phyloP scores from a whole-genome alignment of 129 eudicot genomes.

The Dittrichia graveolens region DNA sequence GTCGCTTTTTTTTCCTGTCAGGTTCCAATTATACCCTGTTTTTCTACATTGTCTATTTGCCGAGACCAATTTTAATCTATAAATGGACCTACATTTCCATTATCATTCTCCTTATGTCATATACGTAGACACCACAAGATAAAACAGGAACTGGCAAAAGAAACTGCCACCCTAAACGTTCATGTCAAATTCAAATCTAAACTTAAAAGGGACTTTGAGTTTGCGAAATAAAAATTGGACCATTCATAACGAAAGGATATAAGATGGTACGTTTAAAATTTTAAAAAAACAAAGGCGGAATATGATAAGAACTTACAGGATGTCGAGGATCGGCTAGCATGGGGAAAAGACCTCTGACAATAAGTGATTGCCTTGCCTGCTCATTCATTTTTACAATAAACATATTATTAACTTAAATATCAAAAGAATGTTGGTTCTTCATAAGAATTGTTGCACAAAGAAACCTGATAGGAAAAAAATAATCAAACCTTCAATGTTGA shows the following conservation, averaged over 20 bases:
- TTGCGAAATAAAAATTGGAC: neutral
- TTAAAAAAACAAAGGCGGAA: neutral
- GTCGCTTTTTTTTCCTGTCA: too few species aligned
- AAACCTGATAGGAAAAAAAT: too few species aligned
- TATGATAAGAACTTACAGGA: slow-evolving; percentile 60
- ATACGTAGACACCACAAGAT: neutral
- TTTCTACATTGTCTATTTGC: too few species aligned
- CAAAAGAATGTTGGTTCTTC: neutral
- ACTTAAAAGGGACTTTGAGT: neutral
- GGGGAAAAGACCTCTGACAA: slow-evolving; percentile 92
- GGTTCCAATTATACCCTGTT: too few species aligned
- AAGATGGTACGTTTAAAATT: neutral
- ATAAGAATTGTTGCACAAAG: slow-evolving; percentile 10
- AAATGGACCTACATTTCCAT: neutral
- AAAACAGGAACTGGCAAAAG: neutral
- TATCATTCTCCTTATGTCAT: neutral
- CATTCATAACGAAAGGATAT: neutral
- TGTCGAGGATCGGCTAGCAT: slow-evolving; percentile 99
- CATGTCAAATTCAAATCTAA: neutral
- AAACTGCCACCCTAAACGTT: neutral
- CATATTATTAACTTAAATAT: slow-evolving; percentile 4
- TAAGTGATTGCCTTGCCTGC: slow-evolving; percentile 92
- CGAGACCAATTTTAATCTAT: too few species aligned
- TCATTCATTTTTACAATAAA: slow-evolving; percentile 26
- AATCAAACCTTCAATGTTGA: too few species aligned